Evolutionary conservation across 768 basidiomycete species (phyloP).

Genomic region (Leucosporidium yakuticum): DNA sequence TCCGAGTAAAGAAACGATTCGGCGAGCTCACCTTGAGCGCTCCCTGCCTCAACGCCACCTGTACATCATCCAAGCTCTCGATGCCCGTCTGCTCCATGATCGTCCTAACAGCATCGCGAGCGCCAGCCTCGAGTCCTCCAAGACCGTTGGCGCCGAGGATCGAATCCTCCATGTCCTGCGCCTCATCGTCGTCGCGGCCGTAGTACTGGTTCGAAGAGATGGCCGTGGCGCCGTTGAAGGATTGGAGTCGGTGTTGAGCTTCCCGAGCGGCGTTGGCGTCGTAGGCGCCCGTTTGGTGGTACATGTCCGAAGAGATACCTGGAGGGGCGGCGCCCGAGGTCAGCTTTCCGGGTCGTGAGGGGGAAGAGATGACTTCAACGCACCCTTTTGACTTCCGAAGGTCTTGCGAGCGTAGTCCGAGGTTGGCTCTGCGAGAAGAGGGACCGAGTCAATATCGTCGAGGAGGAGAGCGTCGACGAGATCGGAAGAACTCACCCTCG

Average conservation of each 20-base stretch:
- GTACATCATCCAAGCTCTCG: slow-evolving; percentile 57
- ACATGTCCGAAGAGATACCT: slow-evolving; percentile 96
- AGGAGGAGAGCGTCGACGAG: not conserved
- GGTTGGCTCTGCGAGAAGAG: slow-evolving; percentile 11
- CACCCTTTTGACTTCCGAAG: slow-evolving; percentile 77
- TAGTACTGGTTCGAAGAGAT: slow-evolving; percentile 74
- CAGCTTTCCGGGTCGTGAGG: not conserved
- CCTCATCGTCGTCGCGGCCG: slow-evolving; percentile 68
- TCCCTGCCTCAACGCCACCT: slow-evolving; percentile 71
- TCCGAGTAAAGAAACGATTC: not conserved
- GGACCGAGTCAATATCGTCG: no score
- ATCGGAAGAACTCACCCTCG: not conserved
- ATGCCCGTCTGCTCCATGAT: slow-evolving; percentile 50
- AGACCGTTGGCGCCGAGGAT: slow-evolving; percentile 51
- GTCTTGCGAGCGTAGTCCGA: slow-evolving; percentile 77
- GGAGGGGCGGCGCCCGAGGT: not conserved
- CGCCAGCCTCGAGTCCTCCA: slow-evolving; percentile 58
- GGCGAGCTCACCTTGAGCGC: slow-evolving; percentile 65
- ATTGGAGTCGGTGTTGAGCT: slow-evolving; percentile 70
- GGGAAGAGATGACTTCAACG: not conserved
- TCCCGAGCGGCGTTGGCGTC: slow-evolving; percentile 66
- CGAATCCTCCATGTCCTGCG: slow-evolving; percentile 44
- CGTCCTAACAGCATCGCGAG: slow-evolving; percentile 66
- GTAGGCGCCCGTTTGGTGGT: slow-evolving; percentile 82
- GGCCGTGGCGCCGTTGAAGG: slow-evolving; percentile 83